These are phyloP conservation scores for Suillus occidentalis DNA, from an alignment of 768 basidiomycete species.

Conservation along the genomic window DNA sequence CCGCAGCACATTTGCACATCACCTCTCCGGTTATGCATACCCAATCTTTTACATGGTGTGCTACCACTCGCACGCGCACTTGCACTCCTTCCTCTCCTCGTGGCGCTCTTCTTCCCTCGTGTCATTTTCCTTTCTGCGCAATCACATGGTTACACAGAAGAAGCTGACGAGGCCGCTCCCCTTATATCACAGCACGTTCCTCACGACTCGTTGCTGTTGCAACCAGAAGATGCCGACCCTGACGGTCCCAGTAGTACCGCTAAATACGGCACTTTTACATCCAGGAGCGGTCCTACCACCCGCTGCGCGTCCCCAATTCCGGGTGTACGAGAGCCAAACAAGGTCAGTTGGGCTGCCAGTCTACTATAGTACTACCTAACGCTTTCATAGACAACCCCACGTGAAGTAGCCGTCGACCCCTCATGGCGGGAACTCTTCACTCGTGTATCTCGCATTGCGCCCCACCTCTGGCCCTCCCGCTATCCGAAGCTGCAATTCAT, in stretches of 20 bases:
- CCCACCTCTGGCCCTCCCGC: slow-evolving; percentile 85
- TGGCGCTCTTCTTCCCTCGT: slow-evolving; percentile 62
- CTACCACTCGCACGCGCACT: slow-evolving; percentile 69
- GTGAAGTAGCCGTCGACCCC: slow-evolving; percentile 60
- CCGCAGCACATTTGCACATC: slow-evolving; percentile 19
- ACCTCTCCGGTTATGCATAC: slow-evolving; percentile 30
- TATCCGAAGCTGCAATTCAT: slow-evolving; percentile 64
- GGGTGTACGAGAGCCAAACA: slow-evolving; percentile 6
- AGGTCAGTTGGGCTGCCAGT: not conserved
- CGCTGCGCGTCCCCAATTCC: slow-evolving; percentile 47
- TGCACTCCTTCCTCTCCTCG: slow-evolving; percentile 58
- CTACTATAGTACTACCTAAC: not conserved
- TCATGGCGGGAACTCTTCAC: slow-evolving; percentile 69
- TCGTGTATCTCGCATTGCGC: slow-evolving; percentile 65
- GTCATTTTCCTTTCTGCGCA: slow-evolving; percentile 57
- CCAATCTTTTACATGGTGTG: slow-evolving; percentile 46
- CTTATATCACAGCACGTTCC: slow-evolving; percentile 23
- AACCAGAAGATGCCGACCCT: slow-evolving; percentile 38
- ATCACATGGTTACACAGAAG: slow-evolving; percentile 14
- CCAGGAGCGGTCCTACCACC: slow-evolving; percentile 43
- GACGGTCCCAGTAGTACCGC: slow-evolving; percentile 38
- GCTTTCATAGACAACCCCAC: slow-evolving; percentile 30
- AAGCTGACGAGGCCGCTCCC: slow-evolving; percentile 24
- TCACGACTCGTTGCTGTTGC: slow-evolving; percentile 52
- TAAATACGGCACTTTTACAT: slow-evolving; percentile 66